Percentiles rank a stretch among this genome's conserved stretches.
These are phyloP conservation scores for Truncatella angustata DNA, from an alignment of 2,329 filamentous ascomycete genomes.

Conservation along the genomic window DNA sequence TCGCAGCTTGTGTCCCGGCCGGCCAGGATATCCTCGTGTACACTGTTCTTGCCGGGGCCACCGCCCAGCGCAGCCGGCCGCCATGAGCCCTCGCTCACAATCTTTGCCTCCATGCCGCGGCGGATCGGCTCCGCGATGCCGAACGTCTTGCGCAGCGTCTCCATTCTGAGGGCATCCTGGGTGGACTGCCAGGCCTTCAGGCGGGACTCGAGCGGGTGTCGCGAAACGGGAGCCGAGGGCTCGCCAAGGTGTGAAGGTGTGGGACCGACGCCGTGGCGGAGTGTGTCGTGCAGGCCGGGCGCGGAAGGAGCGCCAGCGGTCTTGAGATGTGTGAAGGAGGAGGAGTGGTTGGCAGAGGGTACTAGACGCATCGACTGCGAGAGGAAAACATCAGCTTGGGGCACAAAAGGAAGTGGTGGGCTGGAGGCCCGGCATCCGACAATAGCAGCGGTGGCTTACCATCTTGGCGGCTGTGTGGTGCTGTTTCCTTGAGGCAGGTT, in stretches of 20 bases:
- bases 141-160: conserved; percentile 80
- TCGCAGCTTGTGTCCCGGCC: conserved; percentile 74
- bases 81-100: conserved; percentile 78
- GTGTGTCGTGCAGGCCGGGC: conserved; percentile 88
- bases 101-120: conserved; percentile 92
- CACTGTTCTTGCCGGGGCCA: conserved; percentile 50
- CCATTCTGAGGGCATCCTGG: conserved; percentile 85
- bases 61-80: conserved; percentile 69
- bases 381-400: conserved; percentile 15
- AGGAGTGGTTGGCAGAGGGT: conserved; percentile 66
- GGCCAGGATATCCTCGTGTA: conserved; percentile 87
- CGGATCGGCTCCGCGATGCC: conserved; percentile 91
- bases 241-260: conserved; percentile 22
- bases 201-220: conserved; percentile 89
- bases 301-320: conserved; percentile 80
- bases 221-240: conserved; percentile 52
- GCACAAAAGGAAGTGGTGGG: conserved; percentile 2
- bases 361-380: conserved; percentile 83
- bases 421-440: not conserved
- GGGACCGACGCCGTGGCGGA: conserved; percentile 77
- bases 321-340: conserved; percentile 59
- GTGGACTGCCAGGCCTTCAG: conserved; percentile 88
- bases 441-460: conserved; percentile 40
- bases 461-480: conserved; percentile 38
- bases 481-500: too few relatives aligned